Conservation (phyloP, 148 eudicot species). For the Camellia granthamiana region DNA sequence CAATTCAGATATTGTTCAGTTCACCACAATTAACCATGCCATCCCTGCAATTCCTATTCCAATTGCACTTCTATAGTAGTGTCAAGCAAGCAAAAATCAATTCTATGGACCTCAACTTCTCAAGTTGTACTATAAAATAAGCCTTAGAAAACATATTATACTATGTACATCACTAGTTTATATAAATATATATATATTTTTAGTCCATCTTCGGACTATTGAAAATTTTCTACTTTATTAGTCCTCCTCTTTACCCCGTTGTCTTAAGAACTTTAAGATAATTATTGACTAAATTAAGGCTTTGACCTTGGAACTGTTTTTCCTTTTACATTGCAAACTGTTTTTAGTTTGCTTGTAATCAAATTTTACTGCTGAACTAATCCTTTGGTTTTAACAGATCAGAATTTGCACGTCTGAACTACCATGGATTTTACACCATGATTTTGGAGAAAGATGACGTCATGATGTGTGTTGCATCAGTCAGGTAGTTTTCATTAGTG, state of each 20-base stretch:
- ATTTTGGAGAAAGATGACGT: slow-evolving; percentile 85
- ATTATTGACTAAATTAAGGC: neutral
- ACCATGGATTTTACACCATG: slow-evolving; percentile 77
- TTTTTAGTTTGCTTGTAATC: neutral
- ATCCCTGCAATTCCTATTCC: neutral
- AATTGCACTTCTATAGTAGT: neutral
- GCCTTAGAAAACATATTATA: neutral
- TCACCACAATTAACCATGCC: neutral
- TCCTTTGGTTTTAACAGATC: slow-evolving; percentile 44
- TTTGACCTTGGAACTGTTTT: neutral
- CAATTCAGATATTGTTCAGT: neutral
- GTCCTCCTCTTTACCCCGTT: neutral
- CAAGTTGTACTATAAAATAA: neutral
- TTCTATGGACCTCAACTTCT: neutral
- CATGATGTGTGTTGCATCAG: slow-evolving; percentile 70
- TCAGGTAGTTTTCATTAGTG: slow-evolving; percentile 45
- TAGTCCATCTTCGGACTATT: too few relatives aligned
- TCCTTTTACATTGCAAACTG: neutral
- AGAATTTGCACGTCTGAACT: slow-evolving; percentile 73
- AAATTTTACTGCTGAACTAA: neutral
- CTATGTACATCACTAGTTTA: neutral
- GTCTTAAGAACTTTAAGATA: neutral
- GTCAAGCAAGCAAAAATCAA: too few relatives aligned
- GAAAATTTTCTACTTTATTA: neutral
- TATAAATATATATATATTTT: neutral